These are phyloP conservation scores for Colletotrichum spinosum DNA, from an alignment of 2,329 filamentous ascomycete genomes.

Conservation along the genomic window DNA sequence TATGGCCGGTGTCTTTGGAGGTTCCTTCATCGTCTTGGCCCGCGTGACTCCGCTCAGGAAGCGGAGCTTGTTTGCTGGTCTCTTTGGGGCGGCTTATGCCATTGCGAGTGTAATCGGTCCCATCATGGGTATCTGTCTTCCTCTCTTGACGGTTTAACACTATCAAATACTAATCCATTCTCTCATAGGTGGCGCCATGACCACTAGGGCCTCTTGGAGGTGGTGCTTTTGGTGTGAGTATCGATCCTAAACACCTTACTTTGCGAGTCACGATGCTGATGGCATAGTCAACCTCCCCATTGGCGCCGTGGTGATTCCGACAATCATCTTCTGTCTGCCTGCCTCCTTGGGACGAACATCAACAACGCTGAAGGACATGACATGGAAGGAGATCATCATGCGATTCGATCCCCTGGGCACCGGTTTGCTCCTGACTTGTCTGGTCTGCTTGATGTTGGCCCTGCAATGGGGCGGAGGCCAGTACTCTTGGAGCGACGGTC, in stretches of 20 bases:
- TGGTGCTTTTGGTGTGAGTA: too few relatives aligned
- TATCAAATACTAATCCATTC: too few relatives aligned
- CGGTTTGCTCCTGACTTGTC: slow-evolving; percentile 24
- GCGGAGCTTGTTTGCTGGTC: slow-evolving; percentile 49
- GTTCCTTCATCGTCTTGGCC: slow-evolving; percentile 68
- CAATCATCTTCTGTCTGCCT: slow-evolving; percentile 42
- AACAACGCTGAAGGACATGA: slow-evolving; percentile 4
- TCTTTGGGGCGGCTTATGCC: slow-evolving; percentile 63
- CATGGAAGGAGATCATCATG: slow-evolving; percentile 6
- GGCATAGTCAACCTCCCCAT: slow-evolving; percentile 44
- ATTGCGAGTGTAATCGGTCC: slow-evolving; percentile 3
- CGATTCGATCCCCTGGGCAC: slow-evolving; percentile 41
- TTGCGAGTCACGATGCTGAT: too few relatives aligned
- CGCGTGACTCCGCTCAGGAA: slow-evolving; percentile 65
- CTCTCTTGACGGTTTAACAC: too few relatives aligned
- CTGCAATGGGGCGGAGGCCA: slow-evolving; percentile 54
- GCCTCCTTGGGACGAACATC: not conserved
- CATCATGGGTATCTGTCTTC: not conserved
- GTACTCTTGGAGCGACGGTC: slow-evolving; percentile 37
- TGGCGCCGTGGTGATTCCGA: slow-evolving; percentile 31
- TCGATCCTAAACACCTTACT: too few relatives aligned
- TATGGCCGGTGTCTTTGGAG: slow-evolving; percentile 48
- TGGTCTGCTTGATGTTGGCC: slow-evolving; percentile 54
- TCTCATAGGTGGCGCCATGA: too few relatives aligned
- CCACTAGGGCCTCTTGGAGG: too few relatives aligned